A percentile compares a stretch with the other conserved stretches of the same genome.
Evolutionary conservation across 345 rosid genomes (phyloP).

Genomic region (Eucalyptus paniculata): DNA sequence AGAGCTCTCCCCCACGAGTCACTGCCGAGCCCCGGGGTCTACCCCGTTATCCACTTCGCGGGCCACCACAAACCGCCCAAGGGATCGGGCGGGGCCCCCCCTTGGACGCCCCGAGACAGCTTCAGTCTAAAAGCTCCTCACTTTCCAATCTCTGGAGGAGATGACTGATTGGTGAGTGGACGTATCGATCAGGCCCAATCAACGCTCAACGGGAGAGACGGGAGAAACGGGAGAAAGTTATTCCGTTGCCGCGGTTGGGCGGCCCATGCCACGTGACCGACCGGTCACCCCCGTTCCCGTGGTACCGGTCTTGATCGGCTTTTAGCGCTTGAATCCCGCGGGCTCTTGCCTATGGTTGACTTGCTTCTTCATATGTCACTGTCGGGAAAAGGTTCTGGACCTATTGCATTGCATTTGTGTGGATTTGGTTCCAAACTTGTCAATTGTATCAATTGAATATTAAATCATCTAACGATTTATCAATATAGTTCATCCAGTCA

Average conservation of each 20-base stretch:
- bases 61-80: background rate
- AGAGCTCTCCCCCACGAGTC: background rate
- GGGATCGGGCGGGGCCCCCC: background rate
- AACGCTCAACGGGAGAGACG: background rate
- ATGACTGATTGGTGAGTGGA: background rate
- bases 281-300: background rate
- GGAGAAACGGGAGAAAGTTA: background rate
- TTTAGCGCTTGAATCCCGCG: background rate
- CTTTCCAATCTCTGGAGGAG: background rate
- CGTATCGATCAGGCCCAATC: background rate
- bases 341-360: background rate
- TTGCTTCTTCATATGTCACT: background rate
- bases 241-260: background rate
- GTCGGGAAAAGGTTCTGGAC: accelerated
- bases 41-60: background rate
- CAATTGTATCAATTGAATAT: too few species aligned
- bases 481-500: accelerated
- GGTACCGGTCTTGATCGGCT: background rate
- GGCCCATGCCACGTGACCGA: background rate
- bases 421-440: too few species aligned
- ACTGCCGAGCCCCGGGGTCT: background rate
- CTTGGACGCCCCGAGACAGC: background rate
- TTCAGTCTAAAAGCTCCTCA: background rate
- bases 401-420: background rate
- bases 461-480: too few species aligned